Conservation (phyloP, 768 basidiomycete species). For the Suillus subluteus region DNA sequence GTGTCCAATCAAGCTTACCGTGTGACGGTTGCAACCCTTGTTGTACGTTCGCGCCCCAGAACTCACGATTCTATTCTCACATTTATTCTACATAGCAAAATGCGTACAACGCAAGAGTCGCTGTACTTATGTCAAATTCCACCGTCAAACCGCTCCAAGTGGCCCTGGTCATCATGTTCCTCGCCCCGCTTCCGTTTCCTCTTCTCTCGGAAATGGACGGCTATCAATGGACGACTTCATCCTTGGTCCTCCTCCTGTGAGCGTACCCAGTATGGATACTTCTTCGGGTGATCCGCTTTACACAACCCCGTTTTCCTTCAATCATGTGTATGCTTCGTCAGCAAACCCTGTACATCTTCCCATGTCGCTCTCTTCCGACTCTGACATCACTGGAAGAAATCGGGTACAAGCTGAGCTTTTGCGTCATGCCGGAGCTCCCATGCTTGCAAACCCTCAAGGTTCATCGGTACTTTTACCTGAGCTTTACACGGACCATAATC, state of each 20-base stretch:
- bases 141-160: conserved; percentile 77
- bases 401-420: conserved; percentile 49
- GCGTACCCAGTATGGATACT: conserved; percentile 32
- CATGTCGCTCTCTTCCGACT: conserved; percentile 23
- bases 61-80: conserved; percentile 13
- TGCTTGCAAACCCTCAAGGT: conserved; percentile 12
- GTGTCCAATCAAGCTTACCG: conserved; percentile 72
- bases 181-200: conserved; percentile 39
- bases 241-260: conserved; percentile 42
- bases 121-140: conserved; percentile 83
- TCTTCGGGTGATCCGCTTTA: conserved; percentile 33
- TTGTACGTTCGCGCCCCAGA: conserved; percentile 47
- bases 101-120: conserved; percentile 70
- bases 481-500: conserved; percentile 22
- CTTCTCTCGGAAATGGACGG: conserved; percentile 27
- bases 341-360: conserved; percentile 27
- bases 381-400: conserved; percentile 52
- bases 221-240: conserved; percentile 46
- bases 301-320: conserved; percentile 36
- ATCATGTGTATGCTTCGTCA: conserved; percentile 21
- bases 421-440: conserved; percentile 33
- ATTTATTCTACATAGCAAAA: conserved; percentile 54
- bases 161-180: conserved; percentile 67
- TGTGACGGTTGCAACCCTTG: conserved; percentile 85
- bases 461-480: conserved; percentile 15